These are phyloP conservation scores for Fraxinus xanthoxyloides DNA, from an alignment of 305 asterid genomes.

Conservation along the genomic window DNA sequence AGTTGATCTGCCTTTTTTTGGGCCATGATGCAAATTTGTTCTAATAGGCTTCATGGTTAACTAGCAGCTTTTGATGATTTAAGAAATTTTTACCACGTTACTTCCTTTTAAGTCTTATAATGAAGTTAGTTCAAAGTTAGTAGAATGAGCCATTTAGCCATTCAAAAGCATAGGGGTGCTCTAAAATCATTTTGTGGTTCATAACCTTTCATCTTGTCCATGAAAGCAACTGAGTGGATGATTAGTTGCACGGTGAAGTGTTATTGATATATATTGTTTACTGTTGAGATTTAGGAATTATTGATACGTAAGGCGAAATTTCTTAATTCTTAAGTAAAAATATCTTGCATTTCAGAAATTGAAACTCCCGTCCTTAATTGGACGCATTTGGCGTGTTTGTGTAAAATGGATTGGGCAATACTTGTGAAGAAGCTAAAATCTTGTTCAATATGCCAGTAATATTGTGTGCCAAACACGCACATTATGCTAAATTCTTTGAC, in stretches of 20 bases:
- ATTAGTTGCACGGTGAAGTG: neutral
- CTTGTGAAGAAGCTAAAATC: neutral
- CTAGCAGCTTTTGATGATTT: neutral
- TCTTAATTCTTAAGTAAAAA: neutral
- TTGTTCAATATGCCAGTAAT: neutral
- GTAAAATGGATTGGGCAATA: neutral
- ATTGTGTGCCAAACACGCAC: neutral
- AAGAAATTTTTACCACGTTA: neutral
- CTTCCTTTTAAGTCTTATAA: neutral
- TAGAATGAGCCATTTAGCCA: neutral
- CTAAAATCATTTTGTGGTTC: neutral
- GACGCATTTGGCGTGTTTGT: neutral
- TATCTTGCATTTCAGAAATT: neutral
- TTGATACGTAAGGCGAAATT: neutral
- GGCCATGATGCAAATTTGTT: neutral
- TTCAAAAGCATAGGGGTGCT: neutral
- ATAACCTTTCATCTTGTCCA: neutral
- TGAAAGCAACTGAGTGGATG: neutral
- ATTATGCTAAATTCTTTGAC: neutral
- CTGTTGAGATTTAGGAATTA: neutral
- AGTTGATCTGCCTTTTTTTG: neutral
- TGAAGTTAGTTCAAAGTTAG: neutral
- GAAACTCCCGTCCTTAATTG: neutral
- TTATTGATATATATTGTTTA: neutral
- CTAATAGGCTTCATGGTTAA: neutral